phyloP scores from a whole-genome alignment of 1,284 basidiomycete species.

The Phaffia rhodozyma region DNA sequence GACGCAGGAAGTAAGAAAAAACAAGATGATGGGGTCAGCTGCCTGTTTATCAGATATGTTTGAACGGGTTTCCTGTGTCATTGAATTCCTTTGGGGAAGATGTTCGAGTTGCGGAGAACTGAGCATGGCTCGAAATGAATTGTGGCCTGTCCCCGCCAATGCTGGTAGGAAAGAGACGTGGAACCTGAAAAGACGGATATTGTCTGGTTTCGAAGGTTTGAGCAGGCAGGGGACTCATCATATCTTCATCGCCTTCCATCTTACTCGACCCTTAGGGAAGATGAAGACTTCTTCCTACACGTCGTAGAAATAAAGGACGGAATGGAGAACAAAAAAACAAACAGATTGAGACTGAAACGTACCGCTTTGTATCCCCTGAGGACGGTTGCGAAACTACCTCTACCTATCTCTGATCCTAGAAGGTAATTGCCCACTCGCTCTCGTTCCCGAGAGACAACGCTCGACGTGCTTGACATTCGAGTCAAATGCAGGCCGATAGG shows the following conservation, averaged over 20 bases:
- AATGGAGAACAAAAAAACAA: neutral
- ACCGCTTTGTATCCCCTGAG: slow-evolving; percentile 86
- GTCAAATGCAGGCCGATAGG: no score
- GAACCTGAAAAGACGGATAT: no score
- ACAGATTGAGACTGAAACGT: slow-evolving; percentile 28
- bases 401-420: slow-evolving; percentile 44
- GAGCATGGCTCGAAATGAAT: no score
- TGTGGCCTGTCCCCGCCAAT: no score
- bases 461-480: no score
- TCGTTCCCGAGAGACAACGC: slow-evolving; percentile 10
- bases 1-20: slow-evolving; percentile 21
- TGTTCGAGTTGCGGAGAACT: no score
- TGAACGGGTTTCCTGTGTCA: no score
- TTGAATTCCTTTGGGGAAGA: no score
- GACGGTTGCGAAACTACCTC: slow-evolving; percentile 89
- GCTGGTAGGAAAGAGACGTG: no score
- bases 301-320: neutral
- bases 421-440: slow-evolving; percentile 40
- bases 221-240: no score
- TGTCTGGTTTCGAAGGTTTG: no score
- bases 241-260: neutral
- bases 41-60: no score
- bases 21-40: neutral
- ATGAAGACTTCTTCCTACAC: neutral
- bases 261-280: neutral